Base-by-base conservation (phyloP, 768 basidiomycete genomes). In the Trametes cinnabarina region DNA sequence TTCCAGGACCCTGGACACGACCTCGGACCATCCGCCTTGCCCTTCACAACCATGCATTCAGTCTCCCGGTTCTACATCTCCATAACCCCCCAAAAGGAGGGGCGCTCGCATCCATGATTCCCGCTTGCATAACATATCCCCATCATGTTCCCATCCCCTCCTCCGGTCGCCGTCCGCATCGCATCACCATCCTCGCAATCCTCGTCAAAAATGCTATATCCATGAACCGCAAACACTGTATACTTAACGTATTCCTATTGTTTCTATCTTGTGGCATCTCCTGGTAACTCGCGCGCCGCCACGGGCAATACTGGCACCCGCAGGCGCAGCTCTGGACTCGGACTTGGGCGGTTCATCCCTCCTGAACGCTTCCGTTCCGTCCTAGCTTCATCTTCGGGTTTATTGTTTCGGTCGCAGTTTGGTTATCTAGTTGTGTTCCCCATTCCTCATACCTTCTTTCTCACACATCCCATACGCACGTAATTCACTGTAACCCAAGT, bases 141-240 rank as follows among this genome's bases (percentile, higher is more conserved):
- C 30, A 32, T 32, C 4, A 11, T 20, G 22, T 19, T 32, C 17
- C 26, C 44, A 26, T 37, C 14, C 20, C 41, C 19, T 37, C 15
- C 37, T 35, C 12, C 44, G 28, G 22, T 41, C 40, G n/a, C 28
- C 28, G 41, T 52, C 40, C 25, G 37, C 26, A 20, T 37, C 28
- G 44, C 42, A 34, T 34, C 44, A 25, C 22, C 52, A 23, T 42
- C 39, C n/a, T 47, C 34, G 17, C 30, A 23, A 49, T 32, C 30
- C 7, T 32, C 30, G 12, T 59, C 52, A 59, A 60, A 60, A 55
- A 41, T 55, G 59, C 53, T 60, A 60, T 60, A 60, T 60, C 53
- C 59, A 44, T 25, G 47, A 55, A 43, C 41, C 32, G 17, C 23
- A 44, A 30, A 60, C 54, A 60, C 22, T 60, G 59, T 60, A 55